Conservation (phyloP, 2,329 filamentous ascomycete genomes). For the Fusarium incarnatum region DNA sequence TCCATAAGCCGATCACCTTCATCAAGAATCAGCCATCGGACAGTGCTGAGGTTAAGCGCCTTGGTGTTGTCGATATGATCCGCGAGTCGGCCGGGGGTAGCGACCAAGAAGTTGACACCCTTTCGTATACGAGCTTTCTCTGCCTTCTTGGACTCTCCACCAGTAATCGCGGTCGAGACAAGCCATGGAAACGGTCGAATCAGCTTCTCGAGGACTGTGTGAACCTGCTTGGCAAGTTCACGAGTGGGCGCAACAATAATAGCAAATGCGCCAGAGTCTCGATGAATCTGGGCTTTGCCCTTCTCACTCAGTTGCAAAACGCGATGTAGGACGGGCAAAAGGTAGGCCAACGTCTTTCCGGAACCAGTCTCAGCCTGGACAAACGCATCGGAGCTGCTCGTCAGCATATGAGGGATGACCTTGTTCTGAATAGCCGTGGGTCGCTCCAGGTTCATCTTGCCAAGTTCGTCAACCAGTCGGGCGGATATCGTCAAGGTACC, state of each 20-base stretch:
- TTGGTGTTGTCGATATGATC: conserved; percentile 96
- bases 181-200: conserved; percentile 94
- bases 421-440: conserved; percentile 96
- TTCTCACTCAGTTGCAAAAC: conserved; percentile 79
- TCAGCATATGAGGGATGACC: conserved; percentile 82
- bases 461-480: conserved; percentile 82
- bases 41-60: conserved; percentile 85
- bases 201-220: conserved; percentile 84
- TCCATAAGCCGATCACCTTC: conserved; percentile 99
- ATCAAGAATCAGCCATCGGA: conserved; percentile 93
- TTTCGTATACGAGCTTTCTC: conserved; percentile 96
- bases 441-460: conserved; percentile 88
- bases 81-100: conserved; percentile 88
- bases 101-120: conserved; percentile 94
- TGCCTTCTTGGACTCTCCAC: conserved; percentile 76
- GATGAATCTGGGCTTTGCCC: conserved; percentile 71
- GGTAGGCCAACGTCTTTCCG: conserved; percentile 96
- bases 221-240: conserved; percentile 94
- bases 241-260: conserved; percentile 94
- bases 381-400: conserved; percentile 88
- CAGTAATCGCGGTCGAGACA: conserved; percentile 85
- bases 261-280: conserved; percentile 91
- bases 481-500: conserved; percentile 85
- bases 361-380: conserved; percentile 97
- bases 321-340: conserved; percentile 90